phyloP scores from a whole-genome alignment of 2,329 filamentous ascomycete genomes.

The Capronia coronata region DNA sequence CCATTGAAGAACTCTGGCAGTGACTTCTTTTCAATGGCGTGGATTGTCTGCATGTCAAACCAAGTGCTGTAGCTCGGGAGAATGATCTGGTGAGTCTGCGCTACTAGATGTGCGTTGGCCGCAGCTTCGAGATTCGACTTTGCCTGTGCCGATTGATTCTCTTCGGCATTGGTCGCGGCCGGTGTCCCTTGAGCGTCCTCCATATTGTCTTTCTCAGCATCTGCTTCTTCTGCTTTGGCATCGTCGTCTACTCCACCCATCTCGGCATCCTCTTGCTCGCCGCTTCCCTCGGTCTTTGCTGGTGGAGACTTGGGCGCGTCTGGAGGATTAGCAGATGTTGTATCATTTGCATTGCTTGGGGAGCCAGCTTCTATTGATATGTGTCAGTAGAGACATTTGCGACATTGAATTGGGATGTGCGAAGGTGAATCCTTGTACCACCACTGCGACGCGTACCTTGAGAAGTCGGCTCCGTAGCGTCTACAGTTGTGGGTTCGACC shows the following conservation, averaged over 20 bases:
- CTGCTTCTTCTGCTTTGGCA: conserved; percentile 36
- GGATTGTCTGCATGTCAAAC: conserved; percentile 96
- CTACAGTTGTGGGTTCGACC: conserved; percentile 6
- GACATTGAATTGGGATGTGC: too few species aligned
- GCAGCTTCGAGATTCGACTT: conserved; percentile 78
- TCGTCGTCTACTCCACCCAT: conserved; percentile 61
- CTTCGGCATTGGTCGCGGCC: conserved; percentile 42
- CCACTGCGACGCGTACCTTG: conserved; percentile 16
- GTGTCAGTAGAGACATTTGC: conserved; percentile 3
- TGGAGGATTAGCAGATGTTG: conserved; percentile 17
- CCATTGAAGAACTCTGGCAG: conserved; percentile 98
- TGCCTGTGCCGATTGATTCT: conserved; percentile 56
- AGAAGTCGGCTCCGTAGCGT: conserved; percentile 2
- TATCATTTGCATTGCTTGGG: conserved; percentile 9
- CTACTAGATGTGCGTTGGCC: conserved; percentile 83
- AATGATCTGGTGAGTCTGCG: conserved; percentile 92
- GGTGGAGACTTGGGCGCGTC: conserved; percentile 62
- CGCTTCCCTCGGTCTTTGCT: conserved; percentile 52
- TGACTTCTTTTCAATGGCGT: conserved; percentile 87
- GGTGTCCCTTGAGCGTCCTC: conserved; percentile 37
- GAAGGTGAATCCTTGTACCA: not conserved
- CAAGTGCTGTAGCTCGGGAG: conserved; percentile 96
- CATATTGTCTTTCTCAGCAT: conserved; percentile 37
- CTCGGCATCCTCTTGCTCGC: conserved; percentile 63
- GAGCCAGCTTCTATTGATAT: conserved; percentile 7